Percentiles rank a stretch among this genome's conserved stretches.
Evolutionary conservation across 2,329 filamentous ascomycete species (phyloP).

Genomic region (Magnaporthiopsis rhizophila): DNA sequence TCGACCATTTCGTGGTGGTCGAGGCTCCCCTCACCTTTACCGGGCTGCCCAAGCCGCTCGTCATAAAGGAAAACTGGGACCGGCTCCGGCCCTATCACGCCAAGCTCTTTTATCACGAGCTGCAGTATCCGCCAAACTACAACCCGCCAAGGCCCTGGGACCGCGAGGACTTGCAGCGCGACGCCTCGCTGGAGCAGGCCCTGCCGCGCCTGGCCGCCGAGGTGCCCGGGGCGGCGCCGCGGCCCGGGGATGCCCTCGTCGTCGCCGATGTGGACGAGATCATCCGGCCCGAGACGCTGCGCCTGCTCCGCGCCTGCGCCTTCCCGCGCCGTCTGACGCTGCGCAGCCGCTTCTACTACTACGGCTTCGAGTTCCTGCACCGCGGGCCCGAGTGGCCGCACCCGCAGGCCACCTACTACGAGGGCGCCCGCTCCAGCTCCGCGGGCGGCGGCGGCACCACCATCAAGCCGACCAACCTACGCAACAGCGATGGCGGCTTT

Average conservation of each 20-base stretch:
- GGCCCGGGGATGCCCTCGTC: slow-evolving; percentile 45
- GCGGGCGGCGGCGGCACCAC: slow-evolving; percentile 26
- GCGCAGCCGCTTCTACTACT: slow-evolving; percentile 46
- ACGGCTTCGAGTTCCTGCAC: slow-evolving; percentile 47
- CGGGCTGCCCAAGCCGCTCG: slow-evolving; percentile 44
- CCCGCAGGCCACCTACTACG: slow-evolving; percentile 51
- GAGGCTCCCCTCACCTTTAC: slow-evolving; percentile 53
- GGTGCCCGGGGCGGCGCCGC: slow-evolving; percentile 25
- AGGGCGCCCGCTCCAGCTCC: slow-evolving; percentile 21
- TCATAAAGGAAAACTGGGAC: slow-evolving; percentile 43
- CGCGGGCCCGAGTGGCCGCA: slow-evolving; percentile 42
- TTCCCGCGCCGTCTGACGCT: slow-evolving; percentile 47
- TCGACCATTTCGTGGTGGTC: slow-evolving; percentile 59
- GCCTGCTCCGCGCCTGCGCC: slow-evolving; percentile 39
- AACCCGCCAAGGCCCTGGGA: slow-evolving; percentile 35
- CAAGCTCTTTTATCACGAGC: slow-evolving; percentile 53
- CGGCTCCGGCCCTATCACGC: slow-evolving; percentile 43
- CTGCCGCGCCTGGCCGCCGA: slow-evolving; percentile 37
- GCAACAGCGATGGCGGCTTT: slow-evolving; percentile 35
- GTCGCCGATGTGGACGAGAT: slow-evolving; percentile 57
- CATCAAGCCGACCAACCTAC: slow-evolving; percentile 44
- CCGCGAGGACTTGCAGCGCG: slow-evolving; percentile 39
- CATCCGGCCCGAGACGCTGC: slow-evolving; percentile 40
- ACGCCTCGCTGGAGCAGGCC: slow-evolving; percentile 50
- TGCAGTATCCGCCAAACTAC: slow-evolving; percentile 36